Conservation (phyloP, 2,329 filamentous ascomycete species). For the Colletotrichum eleusines region DNA sequence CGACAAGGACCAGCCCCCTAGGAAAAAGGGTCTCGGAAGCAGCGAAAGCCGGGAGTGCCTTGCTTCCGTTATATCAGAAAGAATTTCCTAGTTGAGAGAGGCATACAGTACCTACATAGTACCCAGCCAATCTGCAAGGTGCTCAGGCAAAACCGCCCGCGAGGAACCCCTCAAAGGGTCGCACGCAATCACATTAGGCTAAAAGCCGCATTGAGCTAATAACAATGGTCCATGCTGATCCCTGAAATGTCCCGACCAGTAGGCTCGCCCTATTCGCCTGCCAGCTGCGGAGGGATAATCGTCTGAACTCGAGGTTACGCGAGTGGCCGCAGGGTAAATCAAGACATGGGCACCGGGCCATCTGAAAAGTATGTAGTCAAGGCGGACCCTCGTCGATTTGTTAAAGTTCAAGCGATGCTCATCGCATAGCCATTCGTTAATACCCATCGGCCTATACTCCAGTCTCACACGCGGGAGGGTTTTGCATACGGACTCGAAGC, state of each 20-base stretch:
- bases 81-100: not conserved
- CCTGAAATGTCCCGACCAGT: not conserved
- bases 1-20: not conserved
- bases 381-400: not conserved
- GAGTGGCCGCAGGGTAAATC: not conserved
- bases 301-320: not conserved
- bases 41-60: not conserved
- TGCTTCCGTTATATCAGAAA: not conserved
- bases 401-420: not conserved
- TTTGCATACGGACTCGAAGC: not conserved
- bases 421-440: not conserved
- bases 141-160: not conserved
- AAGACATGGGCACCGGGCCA: not conserved
- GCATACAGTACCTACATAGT: not conserved
- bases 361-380: not conserved
- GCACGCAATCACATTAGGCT: not conserved
- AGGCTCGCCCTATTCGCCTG: not conserved
- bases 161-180: not conserved
- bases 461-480: not conserved
- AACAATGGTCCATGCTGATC: not conserved
- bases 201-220: slow-evolving; percentile 1
- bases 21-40: not conserved
- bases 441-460: not conserved
- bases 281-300: not conserved
- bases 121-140: not conserved